Conservation (phyloP, 306 rosid species). For the Medicago lupulina region DNA sequence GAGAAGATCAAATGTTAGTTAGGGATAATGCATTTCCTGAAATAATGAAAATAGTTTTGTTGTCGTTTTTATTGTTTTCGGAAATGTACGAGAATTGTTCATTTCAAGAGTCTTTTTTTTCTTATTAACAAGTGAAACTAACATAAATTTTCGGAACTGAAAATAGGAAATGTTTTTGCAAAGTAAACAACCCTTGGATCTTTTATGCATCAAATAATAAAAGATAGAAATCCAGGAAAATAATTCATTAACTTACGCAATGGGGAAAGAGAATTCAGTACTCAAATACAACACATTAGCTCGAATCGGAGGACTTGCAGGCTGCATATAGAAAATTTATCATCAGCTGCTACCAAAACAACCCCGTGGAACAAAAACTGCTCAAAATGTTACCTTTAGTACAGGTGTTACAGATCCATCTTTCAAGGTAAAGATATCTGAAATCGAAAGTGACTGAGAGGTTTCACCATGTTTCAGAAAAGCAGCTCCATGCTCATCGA, state of each 20-base stretch:
- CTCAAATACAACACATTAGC: constrained; percentile 85
- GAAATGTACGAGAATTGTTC: too few species aligned
- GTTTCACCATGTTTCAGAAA: constrained; percentile 85
- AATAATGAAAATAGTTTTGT: too few species aligned
- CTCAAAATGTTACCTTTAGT: constrained; percentile 60
- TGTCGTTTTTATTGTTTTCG: too few species aligned
- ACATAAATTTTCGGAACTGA: too few species aligned
- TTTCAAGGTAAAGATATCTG: constrained; percentile 73
- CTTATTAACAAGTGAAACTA: too few species aligned
- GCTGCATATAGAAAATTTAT: constrained; percentile 56
- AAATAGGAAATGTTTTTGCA: too few species aligned
- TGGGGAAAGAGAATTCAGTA: constrained; percentile 69
- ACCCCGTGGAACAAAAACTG: background rate
- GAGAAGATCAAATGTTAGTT: too few species aligned
- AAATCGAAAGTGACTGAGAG: constrained; percentile 90
- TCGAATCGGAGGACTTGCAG: constrained; percentile 90
- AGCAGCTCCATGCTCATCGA: constrained; percentile 78
- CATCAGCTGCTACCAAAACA: constrained; percentile 45
- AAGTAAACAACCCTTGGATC: background rate
- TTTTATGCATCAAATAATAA: constrained; percentile 17
- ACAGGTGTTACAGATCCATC: constrained; percentile 82
- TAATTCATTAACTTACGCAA: constrained; percentile 61
- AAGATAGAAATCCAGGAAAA: background rate
- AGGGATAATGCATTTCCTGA: too few species aligned
- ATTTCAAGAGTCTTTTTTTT: too few species aligned